phyloP scores from a whole-genome alignment of 2,329 filamentous ascomycete genomes.

The Rhynchosporium graminicola region DNA sequence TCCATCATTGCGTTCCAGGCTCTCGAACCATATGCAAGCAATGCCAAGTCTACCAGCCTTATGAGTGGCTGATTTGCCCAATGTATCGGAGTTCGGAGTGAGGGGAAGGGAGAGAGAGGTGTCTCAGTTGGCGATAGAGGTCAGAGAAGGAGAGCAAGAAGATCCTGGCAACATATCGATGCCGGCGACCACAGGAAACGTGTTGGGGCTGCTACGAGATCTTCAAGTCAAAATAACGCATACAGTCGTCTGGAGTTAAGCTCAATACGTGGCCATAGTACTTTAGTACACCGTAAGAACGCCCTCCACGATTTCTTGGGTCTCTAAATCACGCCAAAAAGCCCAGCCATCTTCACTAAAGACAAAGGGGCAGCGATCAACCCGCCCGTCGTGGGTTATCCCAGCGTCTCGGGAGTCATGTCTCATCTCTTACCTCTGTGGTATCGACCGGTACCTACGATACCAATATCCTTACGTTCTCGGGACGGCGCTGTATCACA shows the following conservation, averaged over 20 bases:
- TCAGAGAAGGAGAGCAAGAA: not conserved
- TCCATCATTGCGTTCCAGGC: conserved; percentile 9
- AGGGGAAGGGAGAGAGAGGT: conserved; percentile 3
- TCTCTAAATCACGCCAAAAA: conserved; percentile 12
- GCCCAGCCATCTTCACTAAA: conserved; percentile 11
- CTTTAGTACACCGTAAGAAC: conserved; percentile 4
- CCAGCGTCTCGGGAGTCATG: conserved; percentile 22
- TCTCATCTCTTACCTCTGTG: not conserved
- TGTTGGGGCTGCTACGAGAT: not conserved
- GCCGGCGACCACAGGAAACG: not conserved
- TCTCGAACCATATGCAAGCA: not conserved
- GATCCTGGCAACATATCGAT: not conserved
- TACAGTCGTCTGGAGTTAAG: conserved; percentile 9
- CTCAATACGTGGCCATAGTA: not conserved
- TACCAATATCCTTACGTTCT: not conserved
- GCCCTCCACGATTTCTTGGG: conserved; percentile 9
- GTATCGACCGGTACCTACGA: not conserved
- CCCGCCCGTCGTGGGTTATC: conserved; percentile 16
- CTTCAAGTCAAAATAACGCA: not conserved
- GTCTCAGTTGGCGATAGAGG: conserved; percentile 5
- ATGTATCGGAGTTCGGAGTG: conserved; percentile 8
- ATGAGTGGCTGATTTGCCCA: conserved; percentile 4
- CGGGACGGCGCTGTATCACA: conserved; percentile 11
- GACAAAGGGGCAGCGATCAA: conserved; percentile 27
- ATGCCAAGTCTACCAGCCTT: conserved; percentile 4